Evolutionary conservation across 768 basidiomycete species (phyloP), one percentile per base, ranked within the genome.

Genomic region (Suillus ampliporus): DNA sequence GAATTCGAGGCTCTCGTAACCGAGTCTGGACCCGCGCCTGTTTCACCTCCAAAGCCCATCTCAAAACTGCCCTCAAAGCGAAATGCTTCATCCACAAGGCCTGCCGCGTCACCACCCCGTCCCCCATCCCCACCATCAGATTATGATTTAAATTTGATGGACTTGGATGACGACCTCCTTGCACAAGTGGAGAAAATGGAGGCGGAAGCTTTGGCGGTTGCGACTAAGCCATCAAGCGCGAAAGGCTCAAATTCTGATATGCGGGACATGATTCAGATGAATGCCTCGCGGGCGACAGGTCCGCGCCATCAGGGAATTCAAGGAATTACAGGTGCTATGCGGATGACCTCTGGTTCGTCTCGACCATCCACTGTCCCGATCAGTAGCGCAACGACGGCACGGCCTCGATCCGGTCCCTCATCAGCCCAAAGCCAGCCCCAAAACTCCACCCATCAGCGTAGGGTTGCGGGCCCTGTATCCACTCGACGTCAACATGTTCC

Each of bases 101-200:
- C 40, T 14, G 47, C n/a, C 13, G n/a, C 43, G 48, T 63, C 44
- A 35, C 56, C 43, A 14, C 19, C 72, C 64, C 28, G 37, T 17
- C n/a, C 40, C 19, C 53, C 72, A 68, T 53, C 66, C 67, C 14
- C 74, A 74, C 56, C 65, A 1, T 56, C 73, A 21, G 71, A 73
- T 38, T 76, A 66, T 61, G 77, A 76, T 52, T 75, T 77, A 61
- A 77, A 79, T 35, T 68, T 74, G 31, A 70, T 76, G 46, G 74
- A 74, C 38, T 67, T 81, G 48, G 75, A 80, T 52, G 81, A 78
- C 6, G 74, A 67, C 14, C 77, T 84, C 62, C 69, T 83, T 23
- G 79, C 76, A 64, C 78, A 79, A 62, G 67, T 72, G 60, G 75
- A 72, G 38, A 66, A 65, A 67, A 68, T 71, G 38, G 71, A 74